A percentile compares a stretch with the other conserved stretches of the same genome.
phyloP scores from a whole-genome alignment of 2,329 filamentous ascomycete species.

The Scytalidium sp. region DNA sequence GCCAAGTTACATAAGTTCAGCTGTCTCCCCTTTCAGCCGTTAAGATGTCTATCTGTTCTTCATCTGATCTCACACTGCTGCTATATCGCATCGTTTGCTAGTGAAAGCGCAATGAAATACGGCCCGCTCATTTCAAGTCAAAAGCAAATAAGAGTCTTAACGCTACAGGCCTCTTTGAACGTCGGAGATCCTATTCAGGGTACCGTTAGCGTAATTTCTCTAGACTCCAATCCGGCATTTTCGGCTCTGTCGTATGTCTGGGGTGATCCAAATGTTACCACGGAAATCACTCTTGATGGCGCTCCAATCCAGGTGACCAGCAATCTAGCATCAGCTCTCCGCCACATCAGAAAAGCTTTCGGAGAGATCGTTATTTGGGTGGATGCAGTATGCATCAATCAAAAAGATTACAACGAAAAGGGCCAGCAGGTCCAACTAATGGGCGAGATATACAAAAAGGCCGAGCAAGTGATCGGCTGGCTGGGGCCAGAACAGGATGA shows the following conservation, averaged over 20 bases:
- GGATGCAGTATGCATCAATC: constrained; percentile 6
- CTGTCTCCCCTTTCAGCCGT: no score
- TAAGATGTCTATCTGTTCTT: no score
- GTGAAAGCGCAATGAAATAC: no score
- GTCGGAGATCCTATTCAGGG: no score
- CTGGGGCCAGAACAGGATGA: background rate
- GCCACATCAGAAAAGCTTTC: background rate
- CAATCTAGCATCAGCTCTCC: constrained; percentile 1
- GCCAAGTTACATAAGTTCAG: no score
- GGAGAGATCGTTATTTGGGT: background rate
- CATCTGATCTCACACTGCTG: no score
- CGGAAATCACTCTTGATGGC: constrained; percentile 2
- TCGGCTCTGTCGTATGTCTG: constrained; percentile 6
- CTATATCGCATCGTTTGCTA: no score
- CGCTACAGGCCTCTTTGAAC: no score
- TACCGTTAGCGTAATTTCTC: no score
- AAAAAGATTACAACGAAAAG: background rate
- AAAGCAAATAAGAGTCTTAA: no score
- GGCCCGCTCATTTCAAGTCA: no score
- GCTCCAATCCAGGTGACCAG: background rate
- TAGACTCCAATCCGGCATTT: no score
- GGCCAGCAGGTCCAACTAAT: constrained; percentile 2
- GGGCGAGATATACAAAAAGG: constrained; percentile 2
- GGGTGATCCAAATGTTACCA: constrained; percentile 3
- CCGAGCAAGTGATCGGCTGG: background rate